phyloP scores from a whole-genome alignment of 306 rosid genomes.

The Rubus parviflorus region DNA sequence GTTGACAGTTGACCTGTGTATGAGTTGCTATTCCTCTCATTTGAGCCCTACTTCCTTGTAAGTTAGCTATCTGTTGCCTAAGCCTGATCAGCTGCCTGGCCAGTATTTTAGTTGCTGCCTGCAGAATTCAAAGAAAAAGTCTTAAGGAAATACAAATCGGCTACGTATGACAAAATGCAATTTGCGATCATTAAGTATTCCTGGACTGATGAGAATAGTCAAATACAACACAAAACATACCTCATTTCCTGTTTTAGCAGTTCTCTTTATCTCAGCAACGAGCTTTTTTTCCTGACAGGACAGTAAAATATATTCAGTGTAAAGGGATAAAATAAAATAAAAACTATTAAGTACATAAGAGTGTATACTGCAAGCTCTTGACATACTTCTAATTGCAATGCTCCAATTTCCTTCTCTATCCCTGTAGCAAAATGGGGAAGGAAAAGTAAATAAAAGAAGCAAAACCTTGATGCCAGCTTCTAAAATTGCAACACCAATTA shows the following conservation, averaged over 20 bases:
- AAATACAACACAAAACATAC: constrained; percentile 37
- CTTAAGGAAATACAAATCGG: constrained; percentile 11
- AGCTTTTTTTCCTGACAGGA: constrained; percentile 82
- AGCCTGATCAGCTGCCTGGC: constrained; percentile 96
- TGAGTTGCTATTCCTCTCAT: constrained; percentile 99
- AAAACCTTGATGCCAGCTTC: neutral
- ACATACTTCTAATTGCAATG: constrained; percentile 86
- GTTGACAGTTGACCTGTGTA: constrained; percentile 65
- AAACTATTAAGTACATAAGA: neutral
- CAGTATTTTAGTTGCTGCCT: constrained; percentile 88
- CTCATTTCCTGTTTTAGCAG: constrained; percentile 96
- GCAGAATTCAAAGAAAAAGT: constrained; percentile 29
- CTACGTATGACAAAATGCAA: neutral
- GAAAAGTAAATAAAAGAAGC: constrained; percentile 12
- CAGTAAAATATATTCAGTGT: constrained; percentile 28
- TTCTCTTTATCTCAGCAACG: constrained; percentile 92
- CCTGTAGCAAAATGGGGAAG: constrained; percentile 43
- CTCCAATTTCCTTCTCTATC: constrained; percentile 91
- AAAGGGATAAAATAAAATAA: constrained; percentile 2
- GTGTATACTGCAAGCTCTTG: constrained; percentile 16
- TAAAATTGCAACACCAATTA: neutral
- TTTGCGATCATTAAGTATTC: neutral
- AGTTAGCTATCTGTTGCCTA: constrained; percentile 90
- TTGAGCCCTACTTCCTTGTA: constrained; percentile 99
- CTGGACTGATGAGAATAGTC: neutral